phyloP scores from a whole-genome alignment of 164 flowering plant species.

The Liriodendron chinense region DNA sequence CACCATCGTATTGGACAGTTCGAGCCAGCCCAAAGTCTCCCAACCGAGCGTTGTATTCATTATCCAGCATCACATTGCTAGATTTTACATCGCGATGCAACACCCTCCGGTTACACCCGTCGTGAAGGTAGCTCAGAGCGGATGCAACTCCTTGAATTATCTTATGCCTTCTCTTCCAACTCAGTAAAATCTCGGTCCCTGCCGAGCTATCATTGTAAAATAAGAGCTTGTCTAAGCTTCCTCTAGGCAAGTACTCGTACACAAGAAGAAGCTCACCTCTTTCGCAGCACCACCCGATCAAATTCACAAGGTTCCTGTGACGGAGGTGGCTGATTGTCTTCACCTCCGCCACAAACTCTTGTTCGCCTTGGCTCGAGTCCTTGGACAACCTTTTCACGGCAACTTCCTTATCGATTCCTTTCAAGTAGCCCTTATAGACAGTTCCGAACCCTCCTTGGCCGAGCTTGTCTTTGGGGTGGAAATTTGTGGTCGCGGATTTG shows the following conservation, averaged over 20 bases:
- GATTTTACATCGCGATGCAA: conserved; percentile 31
- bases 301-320: conserved; percentile 58
- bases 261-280: conserved; percentile 50
- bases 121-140: conserved; percentile 24
- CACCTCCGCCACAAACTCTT: conserved; percentile 58
- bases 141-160: conserved; percentile 33
- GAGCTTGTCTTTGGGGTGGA: conserved; percentile 42
- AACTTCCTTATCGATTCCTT: conserved; percentile 25
- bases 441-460: conserved; percentile 70
- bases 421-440: conserved; percentile 52
- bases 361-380: conserved; percentile 42
- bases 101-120: conserved; percentile 23
- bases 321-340: conserved; percentile 52
- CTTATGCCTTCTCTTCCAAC: conserved; percentile 44
- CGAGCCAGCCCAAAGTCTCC: conserved; percentile 38
- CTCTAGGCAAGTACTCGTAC: conserved; percentile 61
- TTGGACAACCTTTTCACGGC: conserved; percentile 56
- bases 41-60: conserved; percentile 21
- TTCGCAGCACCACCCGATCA: conserved; percentile 69
- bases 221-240: conserved; percentile 57
- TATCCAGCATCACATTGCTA: conserved; percentile 34
- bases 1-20: conserved; percentile 15
- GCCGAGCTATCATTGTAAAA: conserved; percentile 14
- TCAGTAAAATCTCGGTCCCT: conserved; percentile 9
- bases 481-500: conserved; percentile 44